Evolutionary conservation across 305 asterid species (phyloP), one percentile per base, ranked within the genome.

Genomic region (Fraxinus ornus): DNA sequence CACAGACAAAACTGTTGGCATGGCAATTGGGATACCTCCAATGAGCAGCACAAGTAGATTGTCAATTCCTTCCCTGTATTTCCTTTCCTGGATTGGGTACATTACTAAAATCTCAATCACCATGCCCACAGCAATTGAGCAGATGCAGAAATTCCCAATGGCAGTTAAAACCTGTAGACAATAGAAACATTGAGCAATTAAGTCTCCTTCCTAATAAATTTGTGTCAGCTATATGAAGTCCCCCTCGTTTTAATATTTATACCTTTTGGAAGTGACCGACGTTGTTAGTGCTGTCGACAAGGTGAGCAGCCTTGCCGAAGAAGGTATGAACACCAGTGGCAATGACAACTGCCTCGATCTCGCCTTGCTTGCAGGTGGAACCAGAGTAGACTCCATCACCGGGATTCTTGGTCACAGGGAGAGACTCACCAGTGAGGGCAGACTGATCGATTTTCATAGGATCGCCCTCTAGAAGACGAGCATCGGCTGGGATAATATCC

Each of bases 221-320:
- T 13, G 62, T 7, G 12, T 76, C 22, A 7, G 17, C 15, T 44
- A 75, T 24, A 19, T 55, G 66, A 55, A 55, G 22, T 41, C 52
- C 15, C 52, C 19, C 6, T 13, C 57, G 19, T 13, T 19, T 13
- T 47, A 52, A 52, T 17, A 52, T 4, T n/a, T 44, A 62, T 87
- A 91, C 95, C 92, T 90, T 76, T 60, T 92, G 95, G 86, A 92
- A 92, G 82, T 92, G 97, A 7, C 97, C 97, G 4, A 91, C 91
- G 32, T 91, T 89, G 87, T 91, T 91, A 80, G 97, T 92, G 90
- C 86, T 89, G 37, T 92, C 92, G 37, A 92, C 97, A 52, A 91
- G 94, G 84, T 91, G 97, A n/a, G 97, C 97, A 22, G 97, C 94
- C 84, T 92, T 92, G 8, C 97, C 94, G n/a, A 92, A 92, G 85